Conservation (phyloP, 2,329 filamentous ascomycete species). For the Ophiostoma sp. region DNA sequence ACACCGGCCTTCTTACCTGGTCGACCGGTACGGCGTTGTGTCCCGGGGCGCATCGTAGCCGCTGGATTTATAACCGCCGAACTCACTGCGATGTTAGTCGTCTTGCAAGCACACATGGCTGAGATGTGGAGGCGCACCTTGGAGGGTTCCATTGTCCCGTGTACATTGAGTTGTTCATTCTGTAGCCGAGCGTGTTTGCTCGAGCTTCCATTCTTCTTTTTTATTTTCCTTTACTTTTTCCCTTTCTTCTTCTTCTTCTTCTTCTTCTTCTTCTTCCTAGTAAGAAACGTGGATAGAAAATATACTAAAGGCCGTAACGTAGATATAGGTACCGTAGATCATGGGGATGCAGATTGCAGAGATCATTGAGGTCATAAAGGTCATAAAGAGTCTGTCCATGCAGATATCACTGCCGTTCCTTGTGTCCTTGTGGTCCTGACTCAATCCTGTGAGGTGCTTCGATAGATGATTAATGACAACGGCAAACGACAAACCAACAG, state of each 20-base stretch:
- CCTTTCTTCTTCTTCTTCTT: background rate
- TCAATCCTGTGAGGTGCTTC: too few relatives aligned
- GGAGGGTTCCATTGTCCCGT: constrained; percentile 23
- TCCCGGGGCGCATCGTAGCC: constrained; percentile 34
- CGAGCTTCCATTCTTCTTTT: constrained; percentile 18
- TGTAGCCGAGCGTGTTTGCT: constrained; percentile 20
- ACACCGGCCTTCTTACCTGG: constrained; percentile 32
- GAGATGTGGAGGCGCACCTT: constrained; percentile 24
- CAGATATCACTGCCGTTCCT: too few relatives aligned
- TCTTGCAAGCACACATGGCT: background rate
- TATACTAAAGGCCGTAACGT: background rate
- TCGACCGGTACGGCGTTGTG: constrained; percentile 28
- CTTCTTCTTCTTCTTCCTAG: too few relatives aligned
- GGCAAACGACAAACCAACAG: background rate
- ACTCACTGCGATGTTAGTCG: constrained; percentile 30
- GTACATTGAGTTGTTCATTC: constrained; percentile 19
- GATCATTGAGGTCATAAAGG: background rate
- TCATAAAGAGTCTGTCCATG: background rate
- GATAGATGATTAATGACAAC: too few relatives aligned
- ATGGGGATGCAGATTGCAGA: background rate
- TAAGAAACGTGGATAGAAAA: background rate
- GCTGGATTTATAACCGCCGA: constrained; percentile 34
- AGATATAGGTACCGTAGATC: background rate
- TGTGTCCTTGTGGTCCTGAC: too few relatives aligned
- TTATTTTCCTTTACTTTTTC: background rate